Evolutionary conservation across 345 rosid species (phyloP), one percentile per base, ranked within the genome.

Genomic region (Dovyalis caffra): DNA sequence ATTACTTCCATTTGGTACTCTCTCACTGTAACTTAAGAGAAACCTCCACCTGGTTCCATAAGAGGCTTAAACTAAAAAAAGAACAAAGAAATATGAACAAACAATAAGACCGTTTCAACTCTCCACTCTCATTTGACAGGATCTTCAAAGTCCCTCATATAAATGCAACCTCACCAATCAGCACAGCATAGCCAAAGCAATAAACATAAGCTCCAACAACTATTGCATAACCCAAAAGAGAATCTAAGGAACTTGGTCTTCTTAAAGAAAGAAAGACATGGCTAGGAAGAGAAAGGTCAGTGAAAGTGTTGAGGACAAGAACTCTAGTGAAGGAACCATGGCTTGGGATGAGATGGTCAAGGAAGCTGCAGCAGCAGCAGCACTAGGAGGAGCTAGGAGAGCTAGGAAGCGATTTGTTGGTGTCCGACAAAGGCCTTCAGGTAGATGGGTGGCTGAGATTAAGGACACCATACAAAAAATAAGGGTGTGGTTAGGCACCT

Each of bases 371-470:
- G 83, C 79, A 15, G 84, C 81, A 0, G 79, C 86, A 1, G 81
- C 76, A 2, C 70, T 79, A 0, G 90, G 83, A 35, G 86, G 87
- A 21, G 74, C 69, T 31, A 57, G 83, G 75, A 74, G 86, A 69
- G 87, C 86, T 16, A 68, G 88, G 37, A 85, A 89, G 71, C 66
- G 88, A 64, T 89, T 85, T 23, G 87, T 87, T 0, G 89, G 92
- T 3, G 87, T 87, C 67, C 31, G 88, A 68, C 86, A 86, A 69
- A 81, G 90, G 85, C 88, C 89, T 0, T 89, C 92, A 0, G 87
- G 92, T 3, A 80, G 88, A 71, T 87, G 89, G 92, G 87, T 88
- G 1, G 92, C 88, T 26, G 88, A 88, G 74, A 88, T 88, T 26
- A 88, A 86, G 75, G 92, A 89, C 70, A 84, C 88, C 5, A 87